phyloP scores from a whole-genome alignment of 257 asterid genomes.

The Galeopsis tetrahit region DNA sequence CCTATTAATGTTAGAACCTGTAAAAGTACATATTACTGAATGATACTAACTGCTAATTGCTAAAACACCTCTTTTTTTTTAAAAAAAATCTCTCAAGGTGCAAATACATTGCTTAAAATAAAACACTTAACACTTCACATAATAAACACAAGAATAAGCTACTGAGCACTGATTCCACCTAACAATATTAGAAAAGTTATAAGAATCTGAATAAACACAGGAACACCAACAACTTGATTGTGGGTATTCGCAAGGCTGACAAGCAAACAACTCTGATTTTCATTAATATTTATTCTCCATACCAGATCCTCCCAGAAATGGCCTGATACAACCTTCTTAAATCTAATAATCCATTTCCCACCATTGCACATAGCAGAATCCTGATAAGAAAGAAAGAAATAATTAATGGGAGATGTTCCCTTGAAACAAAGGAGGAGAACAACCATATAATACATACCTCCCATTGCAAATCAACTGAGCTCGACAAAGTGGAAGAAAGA shows the following conservation, averaged over 20 bases:
- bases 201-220: constrained; percentile 10
- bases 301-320: constrained; percentile 99
- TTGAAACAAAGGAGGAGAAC: constrained; percentile 30
- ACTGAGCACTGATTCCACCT: not conserved
- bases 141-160: not conserved
- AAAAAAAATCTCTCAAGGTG: not conserved
- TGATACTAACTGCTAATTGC: not conserved
- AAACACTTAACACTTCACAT: not conserved
- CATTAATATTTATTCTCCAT: constrained; percentile 30
- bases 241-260: not conserved
- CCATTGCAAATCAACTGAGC: constrained; percentile 98
- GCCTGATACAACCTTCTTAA: constrained; percentile 89
- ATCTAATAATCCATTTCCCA: constrained; percentile 97
- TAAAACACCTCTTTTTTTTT: not conserved
- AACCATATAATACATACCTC: constrained; percentile 63
- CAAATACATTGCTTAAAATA: not conserved
- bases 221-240: constrained; percentile 2
- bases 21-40: not conserved
- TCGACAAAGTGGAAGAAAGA: constrained; percentile 80
- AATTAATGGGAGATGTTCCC: not conserved
- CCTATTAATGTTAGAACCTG: constrained; percentile 95
- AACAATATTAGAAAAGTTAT: not conserved
- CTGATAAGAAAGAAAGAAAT: constrained; percentile 45
- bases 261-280: not conserved
- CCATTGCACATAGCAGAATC: constrained; percentile 97